Base-by-base conservation (phyloP, 148 eudicot species). In the Linanthus parryae region DNA sequence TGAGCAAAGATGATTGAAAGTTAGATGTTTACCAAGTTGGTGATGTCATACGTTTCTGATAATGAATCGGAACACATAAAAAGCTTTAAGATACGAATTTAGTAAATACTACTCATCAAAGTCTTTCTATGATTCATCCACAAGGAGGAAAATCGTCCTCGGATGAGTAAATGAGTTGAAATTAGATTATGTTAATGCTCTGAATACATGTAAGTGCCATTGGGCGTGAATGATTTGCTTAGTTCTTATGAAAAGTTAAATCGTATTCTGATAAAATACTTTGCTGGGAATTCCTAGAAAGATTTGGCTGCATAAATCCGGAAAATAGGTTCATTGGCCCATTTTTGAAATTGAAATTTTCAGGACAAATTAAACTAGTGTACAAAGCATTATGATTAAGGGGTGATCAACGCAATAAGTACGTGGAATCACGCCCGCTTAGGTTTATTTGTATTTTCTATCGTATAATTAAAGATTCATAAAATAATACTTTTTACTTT, bases 321-420 rank as follows among this genome's bases (percentile, higher is more conserved):
- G 76, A 11, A 78, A 78, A 28, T 91, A 87, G 71, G 41, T 75
- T 13, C 95, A 87, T 59, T 87, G 91, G 95, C 91, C 95, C 0
- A 38, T 87, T 13, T 23, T 41, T 10, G 90, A 78, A 44, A 57
- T 83, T 17, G 81, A 83, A 40, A 58, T 31, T 13, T 48, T 82
- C 28, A 65, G 82, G 11, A 43, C 14, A 39, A 56, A 67, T 1
- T 47, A 54, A 22, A 59, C 74, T 3, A 43, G 42, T 0, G 7
- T 63, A 25, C 36, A 44, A 0, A 34, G 40, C 19, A 39, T 30
- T 46, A 28, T 33, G 41, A 37, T 83, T 12, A 61, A 62, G 58
- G 72, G 46, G 36, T 76, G 80, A 8, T 70, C 86, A 12, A 9
- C 26, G 10, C 13, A 62, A 39, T 77, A 85, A 65, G 42, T 85